Evolutionary conservation across 371 early-diverging fungal species (phyloP).

Genomic region (Mortierella sp.): DNA sequence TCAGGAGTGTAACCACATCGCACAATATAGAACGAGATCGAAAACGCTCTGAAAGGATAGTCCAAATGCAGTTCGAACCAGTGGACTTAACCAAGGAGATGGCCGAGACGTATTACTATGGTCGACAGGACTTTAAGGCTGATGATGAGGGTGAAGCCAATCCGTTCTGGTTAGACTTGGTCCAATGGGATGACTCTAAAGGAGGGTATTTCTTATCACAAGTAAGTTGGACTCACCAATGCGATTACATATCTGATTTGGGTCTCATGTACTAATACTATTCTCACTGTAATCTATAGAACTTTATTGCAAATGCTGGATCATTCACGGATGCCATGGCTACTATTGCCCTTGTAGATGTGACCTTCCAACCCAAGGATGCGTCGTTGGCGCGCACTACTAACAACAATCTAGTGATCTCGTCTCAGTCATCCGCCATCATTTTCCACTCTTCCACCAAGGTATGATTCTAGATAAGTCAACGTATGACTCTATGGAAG

Average conservation of each 20-base stretch:
- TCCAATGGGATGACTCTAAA: constrained; percentile 41
- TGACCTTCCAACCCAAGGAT: constrained; percentile 57
- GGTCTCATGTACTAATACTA: not conserved
- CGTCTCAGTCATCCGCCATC: constrained; percentile 57
- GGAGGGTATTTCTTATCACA: constrained; percentile 56
- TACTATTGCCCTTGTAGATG: constrained; percentile 62
- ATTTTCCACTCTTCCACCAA: constrained; percentile 61
- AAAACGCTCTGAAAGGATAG: constrained; percentile 1
- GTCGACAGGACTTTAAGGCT: constrained; percentile 29
- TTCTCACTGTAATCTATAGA: constrained; percentile 24
- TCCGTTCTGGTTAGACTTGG: constrained; percentile 66
- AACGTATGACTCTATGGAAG: too few relatives aligned
- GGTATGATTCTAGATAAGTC: constrained; percentile 13
- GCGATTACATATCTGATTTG: too few relatives aligned
- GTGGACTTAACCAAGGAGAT: constrained; percentile 55
- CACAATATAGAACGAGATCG: not conserved
- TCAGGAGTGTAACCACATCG: not conserved
- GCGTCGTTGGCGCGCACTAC: constrained; percentile 30
- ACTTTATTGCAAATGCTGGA: constrained; percentile 59
- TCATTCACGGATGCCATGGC: constrained; percentile 60
- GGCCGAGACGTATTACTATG: constrained; percentile 44
- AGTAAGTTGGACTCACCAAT: constrained; percentile 32
- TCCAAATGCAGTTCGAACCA: constrained; percentile 36
- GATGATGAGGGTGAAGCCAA: constrained; percentile 26
- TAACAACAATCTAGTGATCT: constrained; percentile 40